Base-by-base conservation (phyloP, 2,329 filamentous ascomycete species). In the Dryadomyces quercivorus region DNA sequence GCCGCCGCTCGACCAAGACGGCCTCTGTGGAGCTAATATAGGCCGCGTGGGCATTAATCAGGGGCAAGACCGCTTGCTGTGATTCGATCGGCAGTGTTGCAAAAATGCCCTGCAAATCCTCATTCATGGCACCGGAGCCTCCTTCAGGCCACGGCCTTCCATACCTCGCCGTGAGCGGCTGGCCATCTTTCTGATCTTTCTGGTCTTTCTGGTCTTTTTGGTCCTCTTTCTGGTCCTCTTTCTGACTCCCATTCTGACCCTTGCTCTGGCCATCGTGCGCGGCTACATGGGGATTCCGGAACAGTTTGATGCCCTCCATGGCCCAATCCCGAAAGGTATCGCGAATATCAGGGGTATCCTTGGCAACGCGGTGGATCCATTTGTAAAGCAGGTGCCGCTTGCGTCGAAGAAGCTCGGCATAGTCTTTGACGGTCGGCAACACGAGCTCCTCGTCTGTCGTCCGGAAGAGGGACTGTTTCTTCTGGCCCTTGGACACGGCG, bases 361-460 rank as follows among this genome's bases (percentile, higher is more conserved):
- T 79, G 4, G 79, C 79, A 10, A 88, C 72, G 53, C 85, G 80
- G 59, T 90, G 85, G 3, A 90, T 64, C 72, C 86, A 91, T 52
- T 76, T 80, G 68, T 88, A 88, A 48, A 81, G 69, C 2, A 82
- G 73, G 1, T 72, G 70, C 42, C 81, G 76, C 61, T 91, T 84
- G 53, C 79, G 78, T 59, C 77, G 76, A 15, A 91, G 68, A 1
- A 92, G 67, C 15, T 75, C 68, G 9, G 89, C 82, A 58, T 84
- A 92, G 61, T 91, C 86, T 59, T 86, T 81, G 0, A 90, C 84
- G 0, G 77, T 81, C 0, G 85, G 80, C 46, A 69, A 61, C n/a
- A 31, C 74, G 20, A n/a, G 22, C 3, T 50, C 42, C n/a, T 48
- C 7, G 43, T 58, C 48, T 43, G 59, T n/a, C 55, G 61, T 54